A percentile compares a stretch with the other conserved stretches of the same genome.
These are phyloP conservation scores for Solanum infundibuliforme DNA, from an alignment of 257 asterid species.

Conservation along the genomic window DNA sequence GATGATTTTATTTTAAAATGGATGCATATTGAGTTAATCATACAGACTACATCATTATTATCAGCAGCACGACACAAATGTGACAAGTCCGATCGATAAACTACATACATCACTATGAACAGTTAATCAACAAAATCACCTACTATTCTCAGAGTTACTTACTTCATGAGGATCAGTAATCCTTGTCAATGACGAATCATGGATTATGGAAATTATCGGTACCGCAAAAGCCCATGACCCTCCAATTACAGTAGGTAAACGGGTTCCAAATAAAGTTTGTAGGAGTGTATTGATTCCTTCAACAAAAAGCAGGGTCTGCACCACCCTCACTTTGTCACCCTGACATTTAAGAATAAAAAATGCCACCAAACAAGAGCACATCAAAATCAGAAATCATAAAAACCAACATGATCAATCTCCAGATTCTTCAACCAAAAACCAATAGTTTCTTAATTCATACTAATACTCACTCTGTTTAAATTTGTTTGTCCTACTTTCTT, in stretches of 20 bases:
- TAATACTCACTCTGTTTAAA: not conserved
- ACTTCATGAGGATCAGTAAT: constrained; percentile 71
- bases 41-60: not conserved
- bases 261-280: constrained; percentile 87
- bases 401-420: not conserved
- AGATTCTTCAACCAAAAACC: not conserved
- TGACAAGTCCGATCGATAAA: not conserved
- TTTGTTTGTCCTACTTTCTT: not conserved
- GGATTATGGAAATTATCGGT: constrained; percentile 83
- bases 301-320: constrained; percentile 82
- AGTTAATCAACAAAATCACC: not conserved
- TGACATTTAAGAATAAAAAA: constrained; percentile 4
- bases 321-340: constrained; percentile 90
- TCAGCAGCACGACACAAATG: not conserved
- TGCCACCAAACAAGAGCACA: not conserved
- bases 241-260: constrained; percentile 87
- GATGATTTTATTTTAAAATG: not conserved
- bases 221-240: constrained; percentile 99
- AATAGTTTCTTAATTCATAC: not conserved
- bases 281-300: constrained; percentile 78
- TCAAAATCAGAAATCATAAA: not conserved
- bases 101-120: not conserved
- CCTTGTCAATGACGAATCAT: constrained; percentile 58
- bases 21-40: not conserved
- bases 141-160: constrained; percentile 2